Conservation (phyloP, 768 basidiomycete species). For the Lentinula sp. region DNA sequence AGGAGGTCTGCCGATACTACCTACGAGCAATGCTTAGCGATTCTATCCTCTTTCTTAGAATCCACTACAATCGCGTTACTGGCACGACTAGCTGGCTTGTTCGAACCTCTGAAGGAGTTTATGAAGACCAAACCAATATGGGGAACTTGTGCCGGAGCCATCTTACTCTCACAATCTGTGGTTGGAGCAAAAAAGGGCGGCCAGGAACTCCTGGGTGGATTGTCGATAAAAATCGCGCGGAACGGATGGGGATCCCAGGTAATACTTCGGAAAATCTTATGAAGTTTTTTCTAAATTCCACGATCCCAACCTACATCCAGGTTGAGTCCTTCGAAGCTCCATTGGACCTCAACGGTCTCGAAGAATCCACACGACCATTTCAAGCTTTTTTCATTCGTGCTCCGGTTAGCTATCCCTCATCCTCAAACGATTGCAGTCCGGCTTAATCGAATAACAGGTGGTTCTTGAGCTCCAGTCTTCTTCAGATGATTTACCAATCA, state of each 20-base stretch:
- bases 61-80: constrained; percentile 87
- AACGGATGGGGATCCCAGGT: constrained; percentile 97
- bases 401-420: constrained; percentile 45
- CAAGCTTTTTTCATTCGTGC: constrained; percentile 92
- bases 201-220: constrained; percentile 78
- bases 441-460: constrained; percentile 42
- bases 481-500: constrained; percentile 49
- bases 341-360: constrained; percentile 57
- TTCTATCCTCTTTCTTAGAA: constrained; percentile 38
- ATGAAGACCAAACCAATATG: constrained; percentile 73
- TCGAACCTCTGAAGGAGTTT: constrained; percentile 76
- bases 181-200: constrained; percentile 81
- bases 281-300: background rate
- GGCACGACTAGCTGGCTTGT: constrained; percentile 65
- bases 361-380: constrained; percentile 56
- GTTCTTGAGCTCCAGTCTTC: constrained; percentile 45
- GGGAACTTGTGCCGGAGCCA: constrained; percentile 97
- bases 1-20: constrained; percentile 48
- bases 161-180: constrained; percentile 70
- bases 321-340: constrained; percentile 88
- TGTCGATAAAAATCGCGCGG: constrained; percentile 73
- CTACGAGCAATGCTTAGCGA: background rate
- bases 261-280: constrained; percentile 12
- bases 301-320: constrained; percentile 27
- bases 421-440: background rate